Evolutionary conservation across 2,329 filamentous ascomycete species (phyloP).

Genomic region (Colletotrichum limetticola): DNA sequence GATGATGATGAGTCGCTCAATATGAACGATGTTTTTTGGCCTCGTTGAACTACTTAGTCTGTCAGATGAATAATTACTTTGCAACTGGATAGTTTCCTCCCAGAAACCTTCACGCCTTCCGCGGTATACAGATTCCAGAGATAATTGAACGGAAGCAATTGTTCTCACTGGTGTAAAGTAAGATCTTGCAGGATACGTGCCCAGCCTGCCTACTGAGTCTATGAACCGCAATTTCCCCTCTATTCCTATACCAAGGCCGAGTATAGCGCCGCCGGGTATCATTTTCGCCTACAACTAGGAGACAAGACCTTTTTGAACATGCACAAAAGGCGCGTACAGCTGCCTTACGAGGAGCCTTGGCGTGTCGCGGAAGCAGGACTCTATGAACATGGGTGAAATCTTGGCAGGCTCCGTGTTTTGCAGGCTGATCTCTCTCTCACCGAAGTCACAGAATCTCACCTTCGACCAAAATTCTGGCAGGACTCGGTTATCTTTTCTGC

Average conservation of each 20-base stretch:
- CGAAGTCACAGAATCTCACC: neutral
- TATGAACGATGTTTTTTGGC: neutral
- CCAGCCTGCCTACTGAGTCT: too few relatives aligned
- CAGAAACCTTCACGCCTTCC: neutral
- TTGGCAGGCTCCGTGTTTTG: neutral
- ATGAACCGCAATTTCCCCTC: neutral
- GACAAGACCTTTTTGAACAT: too few relatives aligned
- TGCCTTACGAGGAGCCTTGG: neutral
- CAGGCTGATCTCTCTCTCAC: neutral
- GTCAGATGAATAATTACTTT: too few relatives aligned
- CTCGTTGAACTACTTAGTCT: too few relatives aligned
- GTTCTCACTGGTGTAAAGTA: too few relatives aligned
- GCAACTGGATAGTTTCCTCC: too few relatives aligned
- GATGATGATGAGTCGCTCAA: neutral
- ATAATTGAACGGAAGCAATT: too few relatives aligned
- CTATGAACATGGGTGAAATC: neutral
- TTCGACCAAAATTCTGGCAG: neutral
- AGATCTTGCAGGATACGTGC: too few relatives aligned
- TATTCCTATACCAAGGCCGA: neutral
- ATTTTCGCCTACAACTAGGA: too few relatives aligned
- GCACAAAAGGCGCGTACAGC: neutral
- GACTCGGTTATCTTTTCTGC: neutral
- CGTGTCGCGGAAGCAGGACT: neutral
- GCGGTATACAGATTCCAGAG: neutral
- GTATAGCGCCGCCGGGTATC: neutral